These are phyloP conservation scores for Entrophospora sp. DNA, from an alignment of 192 early-diverging fungal genomes.

Conservation along the genomic window DNA sequence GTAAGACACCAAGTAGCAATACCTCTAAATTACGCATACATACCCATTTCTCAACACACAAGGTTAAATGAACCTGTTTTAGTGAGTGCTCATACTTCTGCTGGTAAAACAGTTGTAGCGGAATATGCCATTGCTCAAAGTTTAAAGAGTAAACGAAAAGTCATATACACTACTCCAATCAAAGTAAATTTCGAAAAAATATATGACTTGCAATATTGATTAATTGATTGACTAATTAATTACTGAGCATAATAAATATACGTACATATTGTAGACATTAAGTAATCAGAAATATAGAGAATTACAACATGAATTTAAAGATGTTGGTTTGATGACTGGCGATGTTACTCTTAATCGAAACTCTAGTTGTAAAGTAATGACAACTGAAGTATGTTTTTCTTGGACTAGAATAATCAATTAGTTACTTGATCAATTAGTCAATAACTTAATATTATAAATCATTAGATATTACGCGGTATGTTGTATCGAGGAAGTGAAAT, in stretches of 20 bases:
- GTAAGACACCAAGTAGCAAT: constrained; percentile 93
- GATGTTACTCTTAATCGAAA: constrained; percentile 94
- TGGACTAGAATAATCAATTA: neutral
- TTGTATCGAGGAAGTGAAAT: constrained; percentile 93
- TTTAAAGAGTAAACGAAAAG: constrained; percentile 81
- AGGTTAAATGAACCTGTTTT: constrained; percentile 78
- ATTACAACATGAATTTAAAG: constrained; percentile 89
- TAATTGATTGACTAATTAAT: neutral
- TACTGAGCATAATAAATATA: neutral
- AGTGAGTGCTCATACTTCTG: constrained; percentile 92
- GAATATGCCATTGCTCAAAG: constrained; percentile 95
- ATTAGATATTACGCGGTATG: constrained; percentile 90
- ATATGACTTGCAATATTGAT: neutral
- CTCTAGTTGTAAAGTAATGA: constrained; percentile 94
- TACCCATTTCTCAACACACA: constrained; percentile 82
- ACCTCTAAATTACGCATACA: constrained; percentile 76
- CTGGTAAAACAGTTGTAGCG: constrained; percentile 98
- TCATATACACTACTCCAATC: constrained; percentile 96
- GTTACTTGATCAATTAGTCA: neutral
- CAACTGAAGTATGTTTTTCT: constrained; percentile 51
- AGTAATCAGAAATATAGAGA: constrained; percentile 99
- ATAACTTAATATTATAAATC: neutral
- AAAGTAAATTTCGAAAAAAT: constrained; percentile 64
- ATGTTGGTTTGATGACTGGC: constrained; percentile 98
- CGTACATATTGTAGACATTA: constrained; percentile 50